Evolutionary conservation across 2,329 filamentous ascomycete species (phyloP), one percentile per base, ranked within the genome.

Genomic region (Ascochyta fabae): DNA sequence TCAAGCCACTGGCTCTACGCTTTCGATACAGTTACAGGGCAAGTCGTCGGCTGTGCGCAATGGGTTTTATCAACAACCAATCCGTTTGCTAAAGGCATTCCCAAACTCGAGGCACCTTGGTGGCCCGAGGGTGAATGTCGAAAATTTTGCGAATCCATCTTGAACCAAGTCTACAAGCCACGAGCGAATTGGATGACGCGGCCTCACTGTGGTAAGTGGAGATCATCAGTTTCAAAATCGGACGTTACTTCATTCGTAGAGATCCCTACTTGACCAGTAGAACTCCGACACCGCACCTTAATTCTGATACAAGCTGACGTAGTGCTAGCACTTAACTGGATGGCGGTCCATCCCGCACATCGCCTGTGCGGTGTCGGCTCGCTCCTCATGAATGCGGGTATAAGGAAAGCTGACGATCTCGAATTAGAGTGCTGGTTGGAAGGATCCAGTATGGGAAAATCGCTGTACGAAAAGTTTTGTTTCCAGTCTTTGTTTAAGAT

Each of bases 381-480:
- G 24, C 63, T 72, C 34, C 64, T 78, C 19, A 72, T 78, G 70
- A 58, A 68, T 23, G 65, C 64, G 44, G 74, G 75, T 3, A 65
- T 72, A 24, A 56, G 60, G 12, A 66, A 66, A 19, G 74, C 75
- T 5, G 75, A 77, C 48, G 53, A 64, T 16, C 55, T 72, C 16
- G 60, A 71, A 35, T 56, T 77, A 22, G 72, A 76, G 39, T 70
- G 72, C 36, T 78, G 72, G 72, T 65, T 77, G 59, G 75, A 77
- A 53, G 70, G 74, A 2, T 73, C 71, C 16, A 48, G 54, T 2
- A 72, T 73, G 64, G 76, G 75, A 2, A 73, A 69, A 49, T 63
- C 65, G 26, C 56, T 78, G 12, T 78, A 78, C 53, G 69, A 72
- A 34, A 69, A 70, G 44, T 68, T 72, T 31, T 65, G 63, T 0